Evolutionary conservation across 225 moss, liverwort and hornwort species (phyloP).

Genomic region (Sphagnum tenellum): DNA sequence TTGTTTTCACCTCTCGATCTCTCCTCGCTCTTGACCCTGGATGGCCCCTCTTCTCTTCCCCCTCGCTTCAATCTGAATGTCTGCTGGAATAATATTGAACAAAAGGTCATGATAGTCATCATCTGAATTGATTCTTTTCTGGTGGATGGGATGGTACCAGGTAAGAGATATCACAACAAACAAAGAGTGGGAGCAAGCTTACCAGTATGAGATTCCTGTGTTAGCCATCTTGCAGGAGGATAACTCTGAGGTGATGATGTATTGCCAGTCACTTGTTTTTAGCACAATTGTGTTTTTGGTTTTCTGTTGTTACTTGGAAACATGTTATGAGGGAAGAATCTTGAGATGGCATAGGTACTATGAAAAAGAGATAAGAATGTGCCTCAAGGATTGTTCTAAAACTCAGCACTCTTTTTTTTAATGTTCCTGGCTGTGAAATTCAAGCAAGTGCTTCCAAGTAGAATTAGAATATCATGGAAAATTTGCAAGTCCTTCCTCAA

Average conservation of each 20-base stretch:
- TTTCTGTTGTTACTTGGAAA: no score
- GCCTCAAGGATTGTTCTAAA: background rate
- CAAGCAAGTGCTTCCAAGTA: background rate
- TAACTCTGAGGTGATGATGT: constrained; percentile 50
- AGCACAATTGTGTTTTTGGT: no score
- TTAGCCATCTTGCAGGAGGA: constrained; percentile 50
- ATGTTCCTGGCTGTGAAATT: background rate
- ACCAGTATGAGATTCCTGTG: constrained; percentile 89
- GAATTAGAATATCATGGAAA: background rate
- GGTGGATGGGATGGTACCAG: constrained; percentile 17
- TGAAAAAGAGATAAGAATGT: no score
- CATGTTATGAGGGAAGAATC: no score
- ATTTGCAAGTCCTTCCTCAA: background rate
- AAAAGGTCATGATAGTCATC: background rate
- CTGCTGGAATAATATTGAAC: no score
- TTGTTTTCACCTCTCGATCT: no score
- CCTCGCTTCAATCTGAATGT: no score
- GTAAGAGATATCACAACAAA: constrained; percentile 72
- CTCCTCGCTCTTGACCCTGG: no score
- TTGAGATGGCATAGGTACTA: no score
- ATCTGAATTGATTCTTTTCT: background rate
- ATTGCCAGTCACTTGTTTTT: no score
- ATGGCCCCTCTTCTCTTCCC: no score
- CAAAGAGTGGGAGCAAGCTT: constrained; percentile 59
- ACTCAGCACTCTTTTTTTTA: background rate